A percentile compares a stretch with the other conserved stretches of the same genome.
These are phyloP conservation scores for Rehmannia glutinosa DNA, from an alignment of 257 asterid genomes.

Conservation along the genomic window DNA sequence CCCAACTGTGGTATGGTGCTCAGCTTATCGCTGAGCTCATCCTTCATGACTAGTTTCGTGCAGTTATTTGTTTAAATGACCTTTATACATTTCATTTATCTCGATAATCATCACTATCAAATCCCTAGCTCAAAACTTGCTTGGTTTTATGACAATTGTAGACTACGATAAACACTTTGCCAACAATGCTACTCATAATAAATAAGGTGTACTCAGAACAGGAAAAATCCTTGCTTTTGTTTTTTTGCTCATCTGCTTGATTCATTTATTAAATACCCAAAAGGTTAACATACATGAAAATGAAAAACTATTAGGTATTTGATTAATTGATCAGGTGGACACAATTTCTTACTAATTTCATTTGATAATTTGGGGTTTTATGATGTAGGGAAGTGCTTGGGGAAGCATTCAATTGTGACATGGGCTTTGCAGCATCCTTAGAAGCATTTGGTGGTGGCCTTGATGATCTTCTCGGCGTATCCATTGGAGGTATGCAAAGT, in stretches of 20 bases:
- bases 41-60: too few species aligned
- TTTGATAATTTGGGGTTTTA: conserved; percentile 1
- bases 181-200: too few species aligned
- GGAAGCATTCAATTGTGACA: conserved; percentile 71
- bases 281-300: neutral
- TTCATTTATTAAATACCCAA: neutral
- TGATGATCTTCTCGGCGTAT: conserved; percentile 89
- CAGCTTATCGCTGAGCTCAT: too few species aligned
- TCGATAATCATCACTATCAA: too few species aligned
- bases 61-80: too few species aligned
- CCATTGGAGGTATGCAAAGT: conserved; percentile 71
- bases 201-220: too few species aligned
- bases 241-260: neutral
- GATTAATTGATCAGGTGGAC: neutral
- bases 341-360: neutral
- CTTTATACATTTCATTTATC: too few species aligned
- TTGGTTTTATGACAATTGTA: too few species aligned
- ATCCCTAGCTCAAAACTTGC: too few species aligned
- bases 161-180: too few species aligned
- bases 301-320: conserved; percentile 4
- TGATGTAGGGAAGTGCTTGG: conserved; percentile 74
- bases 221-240: too few species aligned
- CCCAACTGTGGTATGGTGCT: too few species aligned
- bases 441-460: conserved; percentile 95
- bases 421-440: conserved; percentile 73